Evolutionary conservation across 1,139 yeast genomes (phyloP), one percentile per base, ranked within the genome.

Genomic region (Dujonia santamariae): DNA sequence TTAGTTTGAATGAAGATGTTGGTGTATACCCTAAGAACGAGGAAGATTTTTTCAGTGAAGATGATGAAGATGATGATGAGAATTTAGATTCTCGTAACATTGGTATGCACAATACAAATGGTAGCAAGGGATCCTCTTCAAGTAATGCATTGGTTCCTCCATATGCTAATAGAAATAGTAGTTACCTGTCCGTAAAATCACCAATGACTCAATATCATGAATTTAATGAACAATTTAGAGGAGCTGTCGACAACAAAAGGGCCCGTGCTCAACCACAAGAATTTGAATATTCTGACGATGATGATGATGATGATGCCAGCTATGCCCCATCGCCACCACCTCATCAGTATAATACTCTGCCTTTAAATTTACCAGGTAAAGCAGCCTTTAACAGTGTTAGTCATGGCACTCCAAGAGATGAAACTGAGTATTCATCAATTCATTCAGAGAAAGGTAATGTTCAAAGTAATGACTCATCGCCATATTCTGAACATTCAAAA

Each of bases 141-240:
- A 35, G 37, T 20, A 26, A 36, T 13, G 37, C 49, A 27, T 38
- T 45, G n/a, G 60, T 62, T 9, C 70, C 69, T 11, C 40, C 47
- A 18, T 48, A 50, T 28, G 50, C 47, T 12, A 53, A 54, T 34
- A 50, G 69, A 28, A 57, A 59, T 44, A 57, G 63, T 36, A 61
- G 70, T 37, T 54, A 62, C 41, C 63, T 73, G 2, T 65, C 72
- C 6, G 72, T 67, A 19, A 63, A 61, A 33, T 64, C 72, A 2
- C 75, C 75, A n/a, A 61, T 59, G 62, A 65, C 81, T 1, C 80
- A 78, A 42, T 75, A 73, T 47, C 54, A 72, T 24, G 79, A 74
- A 42, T 73, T 76, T 52, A 70, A 68, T 45, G 63, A 65, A 30
- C 73, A 72, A 37, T 72, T 71, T 44, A 56, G 58, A 26, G 54